Evolutionary conservation across 108 stramenopile genomes (phyloP), one percentile per base, ranked within the genome.

Genomic region (Nannochloropsis salina): DNA sequence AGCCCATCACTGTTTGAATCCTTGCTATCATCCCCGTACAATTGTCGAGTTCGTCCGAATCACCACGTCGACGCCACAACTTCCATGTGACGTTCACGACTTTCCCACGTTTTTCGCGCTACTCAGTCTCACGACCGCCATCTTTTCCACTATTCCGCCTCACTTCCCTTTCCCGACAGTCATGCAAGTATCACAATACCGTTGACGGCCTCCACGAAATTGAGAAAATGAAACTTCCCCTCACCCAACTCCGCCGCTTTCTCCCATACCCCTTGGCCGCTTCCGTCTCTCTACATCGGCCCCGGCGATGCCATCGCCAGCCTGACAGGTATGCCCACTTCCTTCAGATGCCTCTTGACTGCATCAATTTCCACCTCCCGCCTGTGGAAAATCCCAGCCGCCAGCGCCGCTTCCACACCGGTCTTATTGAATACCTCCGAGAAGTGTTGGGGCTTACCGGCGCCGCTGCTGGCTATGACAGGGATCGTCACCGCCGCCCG

Each of bases 321-420:
- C 44, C 90, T 87, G 4, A 88, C 92, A 10, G 92, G 91, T n/a
- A 97, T 92, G 9, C 95, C 94, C 42, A 84, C 84, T 31, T 92
- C 87, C 43, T 88, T 86, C 94, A 99, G 93, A 82, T 92, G 88
- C 15, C 85, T 85, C 91, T 98, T 99, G 51, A 98, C 97, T 31
- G 93, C 93, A 43, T 91, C 83, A 85, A 99, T 96, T 44, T 92
- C 94, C 42, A 98, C 98, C 91, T 98, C 96, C 82, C 94, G 92
- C 82, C 97, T 91, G 91, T 99, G 98, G 87, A 99, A 99, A 92
- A 99, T 99, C 15, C 98, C 98, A n/a, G 97, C 97, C 9, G 98
- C 98, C 83, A 99, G 89, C 4, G 97, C 88, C 9, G 98, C 98
- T 85, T 97, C 93, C 12, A 95, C 96, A 11, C 87, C 82, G 9